These are phyloP conservation scores for Aspergillus aculeatus DNA, from an alignment of 2,329 filamentous ascomycete species.

Conservation along the genomic window DNA sequence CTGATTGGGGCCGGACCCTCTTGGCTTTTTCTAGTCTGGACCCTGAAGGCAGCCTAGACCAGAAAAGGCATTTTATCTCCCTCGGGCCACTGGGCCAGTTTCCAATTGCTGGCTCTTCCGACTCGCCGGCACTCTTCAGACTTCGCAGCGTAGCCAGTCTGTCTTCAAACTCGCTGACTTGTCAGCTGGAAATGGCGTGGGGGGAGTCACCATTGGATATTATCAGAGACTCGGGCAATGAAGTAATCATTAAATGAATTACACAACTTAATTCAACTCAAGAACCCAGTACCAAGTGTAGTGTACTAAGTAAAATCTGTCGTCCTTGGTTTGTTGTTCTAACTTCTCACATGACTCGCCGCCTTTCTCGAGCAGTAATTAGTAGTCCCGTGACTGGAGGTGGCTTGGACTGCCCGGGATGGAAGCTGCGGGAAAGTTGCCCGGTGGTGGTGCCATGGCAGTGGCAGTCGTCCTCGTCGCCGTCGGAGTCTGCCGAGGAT, in stretches of 20 bases:
- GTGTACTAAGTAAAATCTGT: too few species aligned
- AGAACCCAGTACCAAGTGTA: too few species aligned
- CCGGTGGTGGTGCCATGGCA: neutral
- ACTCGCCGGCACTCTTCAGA: neutral
- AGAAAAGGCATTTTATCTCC: neutral
- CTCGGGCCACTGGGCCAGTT: neutral
- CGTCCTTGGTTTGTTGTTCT: neutral
- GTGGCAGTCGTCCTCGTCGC: neutral
- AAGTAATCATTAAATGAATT: too few species aligned
- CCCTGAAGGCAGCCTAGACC: conserved; percentile 1
- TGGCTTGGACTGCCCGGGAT: neutral
- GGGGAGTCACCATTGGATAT: neutral
- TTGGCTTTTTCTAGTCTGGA: conserved; percentile 26
- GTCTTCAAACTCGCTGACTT: neutral
- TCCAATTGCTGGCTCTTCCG: neutral
- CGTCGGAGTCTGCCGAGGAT: neutral
- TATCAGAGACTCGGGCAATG: neutral
- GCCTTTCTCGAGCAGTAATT: neutral
- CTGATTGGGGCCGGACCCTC: conserved; percentile 13
- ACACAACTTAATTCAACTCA: too few species aligned
- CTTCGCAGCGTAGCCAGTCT: neutral
- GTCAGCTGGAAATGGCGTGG: neutral
- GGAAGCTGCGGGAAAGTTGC: too few species aligned
- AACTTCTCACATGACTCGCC: neutral
- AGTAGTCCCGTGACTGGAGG: neutral